A percentile compares a stretch with the other conserved stretches of the same genome.
Conservation (phyloP, 768 basidiomycete species). For the Xerocomus spinulosus region DNA sequence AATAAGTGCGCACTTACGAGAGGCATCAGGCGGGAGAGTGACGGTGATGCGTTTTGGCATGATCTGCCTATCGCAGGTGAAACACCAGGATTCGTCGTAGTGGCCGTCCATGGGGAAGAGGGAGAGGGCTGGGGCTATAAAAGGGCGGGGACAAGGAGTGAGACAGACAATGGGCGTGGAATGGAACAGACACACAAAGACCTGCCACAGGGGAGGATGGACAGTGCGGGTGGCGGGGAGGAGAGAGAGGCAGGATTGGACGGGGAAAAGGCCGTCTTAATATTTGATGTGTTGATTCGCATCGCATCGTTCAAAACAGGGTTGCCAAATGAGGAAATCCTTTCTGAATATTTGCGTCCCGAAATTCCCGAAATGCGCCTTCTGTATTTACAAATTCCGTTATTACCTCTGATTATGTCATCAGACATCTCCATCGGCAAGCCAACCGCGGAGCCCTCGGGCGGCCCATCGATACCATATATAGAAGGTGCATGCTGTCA, state of each 20-base stretch:
- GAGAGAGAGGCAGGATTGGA: slow-evolving; percentile 23
- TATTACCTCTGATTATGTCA: slow-evolving; percentile 32
- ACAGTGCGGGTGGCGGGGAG: slow-evolving; percentile 16
- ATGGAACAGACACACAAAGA: slow-evolving; percentile 10
- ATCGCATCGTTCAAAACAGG: slow-evolving; percentile 26
- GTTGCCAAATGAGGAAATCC: slow-evolving; percentile 14
- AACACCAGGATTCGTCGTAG: slow-evolving; percentile 77
- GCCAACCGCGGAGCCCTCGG: slow-evolving; percentile 34
- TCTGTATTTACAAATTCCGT: slow-evolving; percentile 27
- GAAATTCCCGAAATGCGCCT: slow-evolving; percentile 25
- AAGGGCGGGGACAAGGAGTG: slow-evolving; percentile 10
- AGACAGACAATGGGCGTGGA: slow-evolving; percentile 17
- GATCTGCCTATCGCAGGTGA: slow-evolving; percentile 72
- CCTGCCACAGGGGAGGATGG: slow-evolving; percentile 1
- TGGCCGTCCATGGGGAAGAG: slow-evolving; percentile 30
- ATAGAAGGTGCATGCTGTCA: slow-evolving; percentile 24
- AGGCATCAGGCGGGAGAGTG: slow-evolving; percentile 36
- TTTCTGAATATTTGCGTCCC: slow-evolving; percentile 20
- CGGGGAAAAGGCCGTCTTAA: slow-evolving; percentile 32
- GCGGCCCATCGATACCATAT: slow-evolving; percentile 8
- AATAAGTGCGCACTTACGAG: slow-evolving; percentile 32
- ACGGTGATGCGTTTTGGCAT: slow-evolving; percentile 69
- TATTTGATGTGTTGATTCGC: slow-evolving; percentile 38
- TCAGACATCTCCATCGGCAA: slow-evolving; percentile 23
- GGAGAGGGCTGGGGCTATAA: slow-evolving; percentile 11